These are phyloP conservation scores for Heimioporus retisporus DNA, from an alignment of 1,284 basidiomycete species.

Conservation along the genomic window DNA sequence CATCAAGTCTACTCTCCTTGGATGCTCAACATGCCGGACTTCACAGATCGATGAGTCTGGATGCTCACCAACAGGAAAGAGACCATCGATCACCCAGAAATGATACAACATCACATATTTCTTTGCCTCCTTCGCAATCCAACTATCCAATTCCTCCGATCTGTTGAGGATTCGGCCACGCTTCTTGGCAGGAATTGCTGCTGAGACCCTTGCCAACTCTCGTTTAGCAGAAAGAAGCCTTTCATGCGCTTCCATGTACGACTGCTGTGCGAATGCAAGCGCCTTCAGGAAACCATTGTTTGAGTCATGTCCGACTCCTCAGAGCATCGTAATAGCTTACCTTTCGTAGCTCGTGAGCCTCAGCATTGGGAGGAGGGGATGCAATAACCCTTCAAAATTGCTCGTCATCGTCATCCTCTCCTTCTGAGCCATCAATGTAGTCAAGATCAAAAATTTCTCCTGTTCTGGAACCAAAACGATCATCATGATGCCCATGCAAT, in stretches of 20 bases:
- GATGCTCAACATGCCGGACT: neutral
- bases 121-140: neutral
- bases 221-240: neutral
- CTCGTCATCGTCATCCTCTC: no score
- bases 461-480: no score
- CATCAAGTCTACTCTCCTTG: neutral
- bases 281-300: no score
- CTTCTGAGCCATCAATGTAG: no score
- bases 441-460: no score
- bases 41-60: neutral
- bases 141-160: neutral
- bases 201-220: neutral
- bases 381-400: no score
- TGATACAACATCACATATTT: neutral
- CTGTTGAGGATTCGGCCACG: neutral
- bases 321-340: no score
- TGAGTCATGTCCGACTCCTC: no score
- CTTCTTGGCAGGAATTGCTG: neutral
- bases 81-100: neutral
- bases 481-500: no score
- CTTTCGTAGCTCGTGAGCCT: no score
- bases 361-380: no score
- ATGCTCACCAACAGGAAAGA: neutral
- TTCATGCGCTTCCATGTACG: neutral
- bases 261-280: neutral